These are phyloP conservation scores for Beta macrorhiza DNA, from an alignment of 179 eudicot species.

Conservation along the genomic window DNA sequence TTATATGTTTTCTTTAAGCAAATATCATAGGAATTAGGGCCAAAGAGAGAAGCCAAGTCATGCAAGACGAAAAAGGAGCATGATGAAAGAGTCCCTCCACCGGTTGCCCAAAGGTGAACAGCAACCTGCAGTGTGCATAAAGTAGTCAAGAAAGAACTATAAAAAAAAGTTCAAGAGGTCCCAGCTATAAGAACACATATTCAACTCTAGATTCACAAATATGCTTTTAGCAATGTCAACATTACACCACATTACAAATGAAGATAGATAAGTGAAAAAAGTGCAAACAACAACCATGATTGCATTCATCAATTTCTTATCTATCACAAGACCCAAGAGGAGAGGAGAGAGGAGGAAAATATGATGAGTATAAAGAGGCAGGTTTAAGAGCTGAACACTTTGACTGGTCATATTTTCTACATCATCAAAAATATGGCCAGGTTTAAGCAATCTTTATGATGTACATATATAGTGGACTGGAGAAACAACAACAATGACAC, in stretches of 20 bases:
- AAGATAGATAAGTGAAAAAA: neutral
- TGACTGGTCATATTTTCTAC: neutral
- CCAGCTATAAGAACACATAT: neutral
- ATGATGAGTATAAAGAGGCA: neutral
- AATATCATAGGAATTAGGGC: conserved; percentile 51
- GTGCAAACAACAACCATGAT: neutral
- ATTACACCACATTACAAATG: neutral
- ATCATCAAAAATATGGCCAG: neutral
- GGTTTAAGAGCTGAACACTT: neutral
- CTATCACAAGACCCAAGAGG: neutral
- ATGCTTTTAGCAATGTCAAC: neutral
- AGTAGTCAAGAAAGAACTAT: conserved; percentile 19
- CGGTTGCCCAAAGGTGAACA: conserved; percentile 80
- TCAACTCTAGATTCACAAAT: neutral
- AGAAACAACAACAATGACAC: neutral
- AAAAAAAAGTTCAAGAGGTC: neutral
- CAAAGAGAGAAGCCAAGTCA: conserved; percentile 58
- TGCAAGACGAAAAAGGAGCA: conserved; percentile 60
- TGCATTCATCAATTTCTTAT: neutral
- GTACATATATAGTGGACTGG: neutral
- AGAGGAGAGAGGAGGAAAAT: neutral
- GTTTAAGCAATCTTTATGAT: too few species aligned
- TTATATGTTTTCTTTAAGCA: conserved; percentile 64
- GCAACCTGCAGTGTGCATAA: conserved; percentile 51
- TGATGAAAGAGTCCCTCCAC: conserved; percentile 61